Evolutionary conservation across 2,329 filamentous ascomycete species (phyloP), one percentile per base, ranked within the genome.

Genomic region (Fusarium oligoseptatum): DNA sequence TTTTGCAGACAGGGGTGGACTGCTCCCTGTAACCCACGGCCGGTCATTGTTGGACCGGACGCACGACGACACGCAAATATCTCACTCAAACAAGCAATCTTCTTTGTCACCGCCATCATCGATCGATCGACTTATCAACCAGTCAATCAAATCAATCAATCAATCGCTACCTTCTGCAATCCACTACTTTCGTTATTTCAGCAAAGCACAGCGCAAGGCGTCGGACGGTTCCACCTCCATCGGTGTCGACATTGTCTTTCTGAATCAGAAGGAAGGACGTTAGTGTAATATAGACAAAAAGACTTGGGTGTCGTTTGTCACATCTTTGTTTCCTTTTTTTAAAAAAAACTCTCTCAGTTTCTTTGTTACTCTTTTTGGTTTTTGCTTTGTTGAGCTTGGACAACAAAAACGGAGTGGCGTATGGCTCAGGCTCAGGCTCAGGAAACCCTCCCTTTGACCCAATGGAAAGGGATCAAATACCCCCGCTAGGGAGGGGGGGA

Each of bases 201-300:
- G 66, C 69, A 76, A 72, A 73, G 57, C 76, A 78, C 76, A 79
- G 76, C 72, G 77, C 68, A 64, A 70, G 77, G 77, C 74, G 76
- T 78, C 71, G 66, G 74, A 74, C 56, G 72, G 70, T 69, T 65
- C 64, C 63, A 66, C 57, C 69, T 77, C 41, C 41, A 45, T 45
- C 68, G 67, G 60, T 57, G 66, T 60, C 64, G 63, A 61, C 65
- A 66, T 66, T 60, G 55, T 67, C 57, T 60, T 71, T 58, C 61
- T 56, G 52, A 57, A 52, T 52, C 52, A 57, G 24, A 52, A 52
- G 56, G 57, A 32, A 52, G 50, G 50, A 72, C 72, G 72, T 68
- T 76, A 78, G 70, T 79, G 75, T 78, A 79, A 79, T 79, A 74
- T 78, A 79, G 77, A 76, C 67, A 68, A 77, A 77, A 72, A 70